Evolutionary conservation across 2,329 filamentous ascomycete genomes (phyloP), one percentile per base, ranked within the genome.

Genomic region (Trichoderma sp.): DNA sequence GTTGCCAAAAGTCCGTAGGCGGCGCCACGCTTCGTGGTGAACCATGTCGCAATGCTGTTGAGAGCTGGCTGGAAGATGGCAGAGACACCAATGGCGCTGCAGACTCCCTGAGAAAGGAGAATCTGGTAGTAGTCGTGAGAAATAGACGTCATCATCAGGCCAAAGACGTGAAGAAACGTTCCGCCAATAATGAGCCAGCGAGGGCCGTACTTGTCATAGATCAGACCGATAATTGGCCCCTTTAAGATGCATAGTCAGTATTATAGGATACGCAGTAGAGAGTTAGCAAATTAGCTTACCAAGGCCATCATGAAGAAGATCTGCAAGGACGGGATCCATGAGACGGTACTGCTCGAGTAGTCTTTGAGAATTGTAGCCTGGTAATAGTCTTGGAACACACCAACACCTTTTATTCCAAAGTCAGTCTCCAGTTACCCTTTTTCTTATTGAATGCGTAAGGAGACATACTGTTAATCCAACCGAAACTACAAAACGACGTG

Each of bases 201-300:
- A 0, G 90, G 89, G 0, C 91, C 91, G 71, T 89, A 87, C 71
- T 83, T 87, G 76, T 93, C 91, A 74, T 86, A 92, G 0, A 91
- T 71, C 36, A 83, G 86, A 2, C 91, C 91, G n/a, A 90, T 85
- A 8, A 92, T 75, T 0, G 89, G 89, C 0, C 90, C 89, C 74
- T 86, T 15, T 12, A 47, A 34, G 24, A 43, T 6, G 28, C 53
- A 57, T 30, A 26, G 71, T 72, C 14, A 75, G 66, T 58, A 47
- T 14, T 28, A n/a, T 43, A 43, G 28, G 39, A 11, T 53, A 32
- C 7, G 43, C 8, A 34, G 15, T 12, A 18, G 3, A 34, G 6
- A 3, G 9, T 21, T 21, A 26, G 43, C 30, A 6, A 53, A 5
- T n/a, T 14, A 75, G 70, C 78, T 74, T 77, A 83, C 82, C 75